phyloP scores from a whole-genome alignment of 768 basidiomycete genomes.

The Chlorophyllum brunneum region DNA sequence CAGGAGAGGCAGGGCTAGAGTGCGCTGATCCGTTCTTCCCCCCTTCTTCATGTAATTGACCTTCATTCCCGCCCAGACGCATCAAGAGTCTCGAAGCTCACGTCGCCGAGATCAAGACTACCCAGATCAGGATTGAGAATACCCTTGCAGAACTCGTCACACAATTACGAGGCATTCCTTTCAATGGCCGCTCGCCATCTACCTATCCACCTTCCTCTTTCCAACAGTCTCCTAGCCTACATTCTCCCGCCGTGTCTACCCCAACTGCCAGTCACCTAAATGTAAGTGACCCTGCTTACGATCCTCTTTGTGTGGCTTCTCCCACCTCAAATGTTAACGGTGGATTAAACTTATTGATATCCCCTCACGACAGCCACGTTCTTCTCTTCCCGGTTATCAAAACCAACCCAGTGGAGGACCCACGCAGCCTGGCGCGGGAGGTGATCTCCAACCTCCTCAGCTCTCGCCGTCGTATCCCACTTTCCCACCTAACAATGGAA shows the following conservation, averaged over 20 bases:
- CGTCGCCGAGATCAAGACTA: constrained; percentile 76
- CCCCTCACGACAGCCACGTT: constrained; percentile 31
- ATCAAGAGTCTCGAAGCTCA: constrained; percentile 86
- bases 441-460: constrained; percentile 43
- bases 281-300: constrained; percentile 36
- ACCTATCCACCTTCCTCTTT: constrained; percentile 49
- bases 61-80: constrained; percentile 48
- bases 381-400: constrained; percentile 33
- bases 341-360: constrained; percentile 23
- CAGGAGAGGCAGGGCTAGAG: constrained; percentile 89
- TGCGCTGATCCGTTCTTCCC: constrained; percentile 35
- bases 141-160: constrained; percentile 77
- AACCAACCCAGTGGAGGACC: constrained; percentile 28
- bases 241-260: constrained; percentile 52
- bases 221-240: constrained; percentile 64
- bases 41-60: constrained; percentile 15
- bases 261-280: constrained; percentile 41
- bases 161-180: constrained; percentile 60
- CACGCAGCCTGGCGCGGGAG: constrained; percentile 24
- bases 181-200: constrained; percentile 61
- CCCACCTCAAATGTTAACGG: constrained; percentile 18
- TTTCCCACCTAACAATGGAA: constrained; percentile 32
- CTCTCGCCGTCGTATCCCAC: constrained; percentile 39
- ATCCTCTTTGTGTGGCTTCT: constrained; percentile 29
- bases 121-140: constrained; percentile 72